Conservation (phyloP, 2,329 filamentous ascomycete species). For the Atkinsonella texensis region DNA sequence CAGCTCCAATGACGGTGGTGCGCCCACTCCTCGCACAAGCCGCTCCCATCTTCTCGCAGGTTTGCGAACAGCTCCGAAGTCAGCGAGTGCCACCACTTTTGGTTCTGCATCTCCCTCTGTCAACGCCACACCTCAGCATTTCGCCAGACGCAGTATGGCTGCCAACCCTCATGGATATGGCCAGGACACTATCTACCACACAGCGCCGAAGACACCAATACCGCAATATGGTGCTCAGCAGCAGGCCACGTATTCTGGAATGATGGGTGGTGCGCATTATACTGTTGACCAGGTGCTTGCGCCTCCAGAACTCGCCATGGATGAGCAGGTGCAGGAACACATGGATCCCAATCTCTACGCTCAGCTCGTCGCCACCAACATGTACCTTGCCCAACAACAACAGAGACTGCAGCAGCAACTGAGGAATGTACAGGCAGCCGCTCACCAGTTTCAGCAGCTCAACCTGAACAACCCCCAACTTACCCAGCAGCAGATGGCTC, state of each 20-base stretch:
- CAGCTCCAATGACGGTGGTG: constrained; percentile 54
- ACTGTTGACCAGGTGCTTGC: constrained; percentile 82
- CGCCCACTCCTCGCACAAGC: constrained; percentile 80
- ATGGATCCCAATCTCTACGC: constrained; percentile 82
- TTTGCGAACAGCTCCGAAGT: constrained; percentile 87
- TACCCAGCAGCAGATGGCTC: constrained; percentile 34
- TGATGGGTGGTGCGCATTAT: constrained; percentile 38
- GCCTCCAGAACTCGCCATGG: constrained; percentile 68
- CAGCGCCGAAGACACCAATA: constrained; percentile 43
- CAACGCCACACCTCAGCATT: constrained; percentile 26
- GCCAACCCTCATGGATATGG: constrained; percentile 32
- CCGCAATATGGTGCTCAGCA: constrained; percentile 32
- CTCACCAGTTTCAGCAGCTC: constrained; percentile 71
- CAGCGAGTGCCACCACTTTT: constrained; percentile 58
- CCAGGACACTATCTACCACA: constrained; percentile 32
- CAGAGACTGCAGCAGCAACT: constrained; percentile 91
- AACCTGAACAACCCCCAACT: constrained; percentile 45
- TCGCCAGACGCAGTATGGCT: constrained; percentile 31
- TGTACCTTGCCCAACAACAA: constrained; percentile 89
- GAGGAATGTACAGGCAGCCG: constrained; percentile 67
- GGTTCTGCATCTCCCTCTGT: constrained; percentile 51
- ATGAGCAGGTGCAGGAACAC: constrained; percentile 54
- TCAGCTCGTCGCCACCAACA: constrained; percentile 79
- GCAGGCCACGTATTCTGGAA: constrained; percentile 18
- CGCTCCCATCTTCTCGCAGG: constrained; percentile 90